These are phyloP conservation scores for Aspergillus aculeatus DNA, from an alignment of 2,329 filamentous ascomycete genomes.

Conservation along the genomic window DNA sequence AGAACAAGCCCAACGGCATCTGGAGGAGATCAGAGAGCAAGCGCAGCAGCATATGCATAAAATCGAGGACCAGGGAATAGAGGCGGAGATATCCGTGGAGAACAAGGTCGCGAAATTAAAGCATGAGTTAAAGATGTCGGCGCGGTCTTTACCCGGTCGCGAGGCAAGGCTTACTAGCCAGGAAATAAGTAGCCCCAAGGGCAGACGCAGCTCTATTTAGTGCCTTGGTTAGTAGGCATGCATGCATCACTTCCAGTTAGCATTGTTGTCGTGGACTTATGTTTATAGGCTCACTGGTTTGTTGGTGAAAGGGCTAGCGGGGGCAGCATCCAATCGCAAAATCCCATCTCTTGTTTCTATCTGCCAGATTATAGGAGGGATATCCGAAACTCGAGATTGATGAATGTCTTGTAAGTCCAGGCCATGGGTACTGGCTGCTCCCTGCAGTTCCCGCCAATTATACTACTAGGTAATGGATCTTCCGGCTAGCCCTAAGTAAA, in stretches of 20 bases:
- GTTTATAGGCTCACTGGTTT: not conserved
- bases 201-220: slow-evolving; percentile 20
- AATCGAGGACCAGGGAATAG: slow-evolving; percentile 13
- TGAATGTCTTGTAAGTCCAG: no score
- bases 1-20: slow-evolving; percentile 13
- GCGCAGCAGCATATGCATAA: slow-evolving; percentile 15
- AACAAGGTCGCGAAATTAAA: slow-evolving; percentile 2
- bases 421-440: no score
- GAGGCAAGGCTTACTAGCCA: slow-evolving; percentile 15
- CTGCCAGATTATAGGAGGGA: no score
- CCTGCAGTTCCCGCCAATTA: no score
- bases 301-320: not conserved
- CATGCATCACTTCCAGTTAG: not conserved
- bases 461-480: no score
- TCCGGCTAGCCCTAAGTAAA: no score
- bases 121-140: slow-evolving; percentile 14
- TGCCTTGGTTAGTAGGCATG: not conserved
- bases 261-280: not conserved
- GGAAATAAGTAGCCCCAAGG: slow-evolving; percentile 7
- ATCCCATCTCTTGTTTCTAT: no score
- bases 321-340: not conserved
- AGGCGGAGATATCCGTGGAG: slow-evolving; percentile 15
- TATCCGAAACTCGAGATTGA: no score
- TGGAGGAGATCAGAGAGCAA: slow-evolving; percentile 15
- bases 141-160: slow-evolving; percentile 11